A percentile compares a stretch with the other conserved stretches of the same genome.
Conservation (phyloP, 139 green algal genomes). For the Nannochloris sp. region DNA sequence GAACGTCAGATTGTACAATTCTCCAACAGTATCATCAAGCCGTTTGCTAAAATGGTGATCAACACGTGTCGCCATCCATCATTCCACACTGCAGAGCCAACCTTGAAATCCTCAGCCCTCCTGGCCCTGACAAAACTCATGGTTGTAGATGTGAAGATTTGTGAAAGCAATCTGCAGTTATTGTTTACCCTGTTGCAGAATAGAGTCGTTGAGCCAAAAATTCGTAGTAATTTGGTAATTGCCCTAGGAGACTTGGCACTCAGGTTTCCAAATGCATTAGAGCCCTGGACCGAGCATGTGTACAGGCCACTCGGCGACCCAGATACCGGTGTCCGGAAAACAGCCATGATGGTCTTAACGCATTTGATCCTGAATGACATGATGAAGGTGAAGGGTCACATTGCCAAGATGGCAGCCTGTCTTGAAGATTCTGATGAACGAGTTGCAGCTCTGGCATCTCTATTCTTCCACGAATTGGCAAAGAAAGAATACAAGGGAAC, state of each 20-base stretch:
- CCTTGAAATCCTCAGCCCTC: constrained; percentile 59
- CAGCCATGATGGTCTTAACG: constrained; percentile 75
- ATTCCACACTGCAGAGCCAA: constrained; percentile 23
- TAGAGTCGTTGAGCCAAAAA: constrained; percentile 25
- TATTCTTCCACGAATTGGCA: constrained; percentile 80
- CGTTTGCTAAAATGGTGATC: constrained; percentile 33
- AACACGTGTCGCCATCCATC: constrained; percentile 35
- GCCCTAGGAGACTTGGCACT: constrained; percentile 81
- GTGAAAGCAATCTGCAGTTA: constrained; percentile 62
- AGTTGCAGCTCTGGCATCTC: constrained; percentile 40
- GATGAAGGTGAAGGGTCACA: constrained; percentile 92
- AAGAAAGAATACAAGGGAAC: constrained; percentile 59
- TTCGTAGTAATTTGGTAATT: constrained; percentile 74
- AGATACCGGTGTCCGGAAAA: constrained; percentile 48
- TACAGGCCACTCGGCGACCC: constrained; percentile 62
- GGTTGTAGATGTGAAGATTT: constrained; percentile 70
- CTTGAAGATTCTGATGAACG: constrained; percentile 53
- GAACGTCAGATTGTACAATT: constrained; percentile 54
- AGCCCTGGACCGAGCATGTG: constrained; percentile 84
- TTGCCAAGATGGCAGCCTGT: constrained; percentile 67
- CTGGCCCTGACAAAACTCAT: constrained; percentile 85
- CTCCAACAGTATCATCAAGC: constrained; percentile 39
- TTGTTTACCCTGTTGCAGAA: constrained; percentile 62
- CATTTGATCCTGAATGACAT: constrained; percentile 96
- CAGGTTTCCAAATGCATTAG: constrained; percentile 84